Evolutionary conservation across 2,329 filamentous ascomycete species (phyloP).

Genomic region (Apiospora hydei): DNA sequence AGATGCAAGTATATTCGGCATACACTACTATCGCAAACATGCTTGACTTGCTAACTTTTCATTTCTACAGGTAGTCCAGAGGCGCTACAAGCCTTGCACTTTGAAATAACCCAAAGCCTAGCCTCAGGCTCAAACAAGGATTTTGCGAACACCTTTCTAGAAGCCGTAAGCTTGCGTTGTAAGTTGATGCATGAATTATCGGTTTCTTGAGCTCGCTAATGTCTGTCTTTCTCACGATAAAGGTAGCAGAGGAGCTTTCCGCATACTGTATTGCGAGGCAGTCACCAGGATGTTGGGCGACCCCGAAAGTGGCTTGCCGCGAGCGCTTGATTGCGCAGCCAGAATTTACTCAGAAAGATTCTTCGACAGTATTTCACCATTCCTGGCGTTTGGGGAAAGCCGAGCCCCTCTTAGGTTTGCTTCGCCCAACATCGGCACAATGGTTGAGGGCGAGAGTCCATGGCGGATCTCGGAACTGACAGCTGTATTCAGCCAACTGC

Average conservation of each 20-base stretch:
- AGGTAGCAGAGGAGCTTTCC: background rate
- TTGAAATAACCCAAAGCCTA: background rate
- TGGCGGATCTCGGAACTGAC: background rate
- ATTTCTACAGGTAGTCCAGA: background rate
- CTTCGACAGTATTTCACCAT: background rate
- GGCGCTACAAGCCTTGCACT: background rate
- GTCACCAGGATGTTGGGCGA: background rate
- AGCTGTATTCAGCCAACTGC: background rate
- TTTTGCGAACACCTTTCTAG: background rate
- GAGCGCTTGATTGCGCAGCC: background rate
- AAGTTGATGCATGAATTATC: background rate
- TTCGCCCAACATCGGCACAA: background rate
- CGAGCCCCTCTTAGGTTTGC: background rate
- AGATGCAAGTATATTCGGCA: background rate
- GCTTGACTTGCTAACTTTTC: background rate
- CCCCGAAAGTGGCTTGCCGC: background rate
- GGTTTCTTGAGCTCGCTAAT: background rate
- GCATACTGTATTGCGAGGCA: background rate
- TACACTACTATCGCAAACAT: background rate
- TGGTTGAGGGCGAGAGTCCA: background rate
- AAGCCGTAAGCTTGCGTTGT: slow-evolving; percentile 3
- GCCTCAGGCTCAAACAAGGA: background rate
- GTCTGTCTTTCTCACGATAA: rapidly evolving
- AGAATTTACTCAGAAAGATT: background rate
- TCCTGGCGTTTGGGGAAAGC: background rate